Percentiles rank a stretch among this genome's conserved stretches.
phyloP scores from a whole-genome alignment of 208 protist genomes.

The Leishmania lainsoni region DNA sequence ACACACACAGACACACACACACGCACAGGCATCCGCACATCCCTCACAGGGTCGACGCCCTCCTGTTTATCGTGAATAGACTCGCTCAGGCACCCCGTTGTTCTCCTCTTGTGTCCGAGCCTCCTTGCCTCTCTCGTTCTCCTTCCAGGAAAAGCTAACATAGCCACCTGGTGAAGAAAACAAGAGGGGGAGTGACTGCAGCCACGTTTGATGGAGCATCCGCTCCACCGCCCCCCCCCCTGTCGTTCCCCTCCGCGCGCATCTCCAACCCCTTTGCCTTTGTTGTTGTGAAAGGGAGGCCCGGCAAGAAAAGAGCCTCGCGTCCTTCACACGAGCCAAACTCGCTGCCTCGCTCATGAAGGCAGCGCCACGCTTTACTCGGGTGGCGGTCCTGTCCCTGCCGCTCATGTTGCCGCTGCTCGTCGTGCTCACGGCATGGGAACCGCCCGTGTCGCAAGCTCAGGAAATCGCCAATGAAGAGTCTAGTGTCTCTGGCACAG shows the following conservation, averaged over 20 bases:
- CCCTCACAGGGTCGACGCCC: background rate
- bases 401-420: background rate
- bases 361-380: background rate
- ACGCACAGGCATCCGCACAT: background rate
- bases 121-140: background rate
- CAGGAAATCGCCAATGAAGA: background rate
- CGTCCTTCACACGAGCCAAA: background rate
- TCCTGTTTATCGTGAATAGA: background rate
- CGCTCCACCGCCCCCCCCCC: background rate
- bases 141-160: background rate
- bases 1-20: background rate
- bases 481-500: background rate
- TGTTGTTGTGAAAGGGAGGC: background rate
- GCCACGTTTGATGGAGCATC: background rate
- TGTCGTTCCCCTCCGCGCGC: background rate
- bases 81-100: background rate
- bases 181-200: background rate
- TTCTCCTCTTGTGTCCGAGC: background rate
- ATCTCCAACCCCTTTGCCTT: background rate
- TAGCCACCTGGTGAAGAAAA: background rate
- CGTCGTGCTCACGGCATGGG: slow-evolving; percentile 1
- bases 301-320: background rate
- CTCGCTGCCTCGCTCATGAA: background rate
- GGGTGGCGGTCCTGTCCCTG: background rate
- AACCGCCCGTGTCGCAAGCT: background rate